These are phyloP conservation scores for Herpetomonas tarakana DNA, from an alignment of 208 protist species.

Conservation along the genomic window DNA sequence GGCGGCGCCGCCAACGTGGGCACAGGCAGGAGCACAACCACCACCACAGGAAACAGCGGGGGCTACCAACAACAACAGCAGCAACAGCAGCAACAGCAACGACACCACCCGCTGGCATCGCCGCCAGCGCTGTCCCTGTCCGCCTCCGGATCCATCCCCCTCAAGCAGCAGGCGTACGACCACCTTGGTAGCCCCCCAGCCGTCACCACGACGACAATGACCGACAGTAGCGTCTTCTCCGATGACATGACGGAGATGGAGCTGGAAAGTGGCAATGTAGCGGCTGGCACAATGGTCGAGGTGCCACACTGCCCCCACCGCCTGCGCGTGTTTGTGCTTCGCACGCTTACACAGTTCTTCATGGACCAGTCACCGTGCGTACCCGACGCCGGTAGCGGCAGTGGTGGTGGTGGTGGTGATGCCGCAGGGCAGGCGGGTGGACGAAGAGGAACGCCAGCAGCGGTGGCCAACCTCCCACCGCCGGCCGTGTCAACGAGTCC, in stretches of 20 bases:
- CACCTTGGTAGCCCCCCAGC: neutral
- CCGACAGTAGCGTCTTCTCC: neutral
- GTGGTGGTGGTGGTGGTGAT: too few relatives aligned
- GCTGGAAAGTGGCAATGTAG: neutral
- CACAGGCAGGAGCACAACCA: neutral
- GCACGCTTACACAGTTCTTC: slow-evolving; percentile 28
- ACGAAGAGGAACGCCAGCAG: too few relatives aligned
- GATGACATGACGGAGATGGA: too few relatives aligned
- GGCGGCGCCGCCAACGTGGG: too few relatives aligned
- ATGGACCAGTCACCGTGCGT: too few relatives aligned
- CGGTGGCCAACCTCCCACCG: slow-evolving; percentile 9
- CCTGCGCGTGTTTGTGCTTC: slow-evolving; percentile 34
- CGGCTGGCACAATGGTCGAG: neutral
- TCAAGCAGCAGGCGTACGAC: neutral
- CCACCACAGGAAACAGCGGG: too few relatives aligned
- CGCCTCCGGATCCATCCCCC: neutral
- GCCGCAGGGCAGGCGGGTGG: too few relatives aligned
- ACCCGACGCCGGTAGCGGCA: neutral
- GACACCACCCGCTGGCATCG: too few relatives aligned
- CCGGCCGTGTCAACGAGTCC: slow-evolving; percentile 10
- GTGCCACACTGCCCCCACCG: slow-evolving; percentile 13
- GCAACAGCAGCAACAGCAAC: too few relatives aligned
- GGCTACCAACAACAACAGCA: too few relatives aligned
- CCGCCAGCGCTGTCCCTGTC: neutral
- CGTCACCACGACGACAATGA: neutral